phyloP scores from a whole-genome alignment of 257 asterid genomes.

The Ocimum tenuiflorum region DNA sequence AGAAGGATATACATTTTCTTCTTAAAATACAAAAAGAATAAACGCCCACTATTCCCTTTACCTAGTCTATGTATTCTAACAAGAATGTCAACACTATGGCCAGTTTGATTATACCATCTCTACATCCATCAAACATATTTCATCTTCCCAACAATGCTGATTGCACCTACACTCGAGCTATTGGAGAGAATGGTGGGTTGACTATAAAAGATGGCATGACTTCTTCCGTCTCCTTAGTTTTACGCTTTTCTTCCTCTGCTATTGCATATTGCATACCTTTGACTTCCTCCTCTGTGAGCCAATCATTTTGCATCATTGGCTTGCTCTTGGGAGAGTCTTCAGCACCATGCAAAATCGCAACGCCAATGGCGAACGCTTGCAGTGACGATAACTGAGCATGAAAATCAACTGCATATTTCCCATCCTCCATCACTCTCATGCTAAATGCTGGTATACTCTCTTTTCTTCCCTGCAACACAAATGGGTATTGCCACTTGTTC shows the following conservation, averaged over 20 bases:
- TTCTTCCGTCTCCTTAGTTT: constrained; percentile 35
- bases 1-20: too few relatives aligned
- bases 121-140: not conserved
- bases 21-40: too few relatives aligned
- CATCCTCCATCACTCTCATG: constrained; percentile 45
- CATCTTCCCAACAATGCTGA: not conserved
- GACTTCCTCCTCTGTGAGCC: constrained; percentile 42
- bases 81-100: constrained; percentile 20
- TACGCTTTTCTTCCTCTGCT: constrained; percentile 41
- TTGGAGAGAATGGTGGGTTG: constrained; percentile 89
- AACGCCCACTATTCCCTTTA: too few relatives aligned
- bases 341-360: constrained; percentile 60
- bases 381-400: constrained; percentile 73
- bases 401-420: constrained; percentile 64
- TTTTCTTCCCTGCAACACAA: constrained; percentile 55
- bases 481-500: not conserved
- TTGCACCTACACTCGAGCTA: constrained; percentile 51
- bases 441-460: constrained; percentile 51
- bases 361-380: constrained; percentile 80
- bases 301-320: constrained; percentile 33
- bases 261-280: constrained; percentile 34
- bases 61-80: constrained; percentile 21
- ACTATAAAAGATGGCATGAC: constrained; percentile 48
- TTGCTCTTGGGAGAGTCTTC: constrained; percentile 35
- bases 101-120: too few relatives aligned